Conservation (phyloP, 306 rosid genomes). For the Glycine latifolia region DNA sequence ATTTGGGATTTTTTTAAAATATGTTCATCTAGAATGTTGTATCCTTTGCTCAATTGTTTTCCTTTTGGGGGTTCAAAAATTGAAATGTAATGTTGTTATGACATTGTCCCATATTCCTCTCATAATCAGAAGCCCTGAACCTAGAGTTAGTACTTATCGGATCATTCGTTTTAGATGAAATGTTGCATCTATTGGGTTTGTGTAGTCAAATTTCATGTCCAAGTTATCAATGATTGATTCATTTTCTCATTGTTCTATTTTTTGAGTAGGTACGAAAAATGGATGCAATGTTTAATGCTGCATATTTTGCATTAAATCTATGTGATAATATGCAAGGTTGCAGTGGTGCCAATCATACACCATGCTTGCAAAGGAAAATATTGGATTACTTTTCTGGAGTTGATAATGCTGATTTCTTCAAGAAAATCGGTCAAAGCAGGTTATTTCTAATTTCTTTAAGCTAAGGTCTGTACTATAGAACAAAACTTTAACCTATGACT, state of each 20-base stretch:
- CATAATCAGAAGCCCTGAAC: constrained; percentile 33
- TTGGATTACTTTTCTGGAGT: constrained; percentile 73
- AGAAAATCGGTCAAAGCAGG: constrained; percentile 80
- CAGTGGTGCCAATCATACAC: constrained; percentile 70
- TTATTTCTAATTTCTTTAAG: constrained; percentile 45
- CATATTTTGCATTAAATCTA: constrained; percentile 61
- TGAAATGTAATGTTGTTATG: constrained; percentile 27
- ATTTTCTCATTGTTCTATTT: constrained; percentile 42
- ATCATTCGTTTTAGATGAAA: constrained; percentile 15
- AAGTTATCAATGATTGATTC: constrained; percentile 15
- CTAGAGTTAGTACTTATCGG: background rate
- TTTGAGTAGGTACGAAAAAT: constrained; percentile 76
- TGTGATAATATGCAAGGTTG: constrained; percentile 75
- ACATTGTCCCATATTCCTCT: constrained; percentile 31
- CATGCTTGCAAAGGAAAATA: constrained; percentile 81
- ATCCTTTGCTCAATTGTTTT: constrained; percentile 17
- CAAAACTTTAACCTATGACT: constrained; percentile 18
- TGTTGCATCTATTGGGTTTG: background rate
- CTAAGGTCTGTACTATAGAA: constrained; percentile 24
- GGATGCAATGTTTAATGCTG: constrained; percentile 85
- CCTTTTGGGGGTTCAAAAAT: constrained; percentile 10
- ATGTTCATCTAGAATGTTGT: constrained; percentile 17
- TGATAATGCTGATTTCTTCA: constrained; percentile 57
- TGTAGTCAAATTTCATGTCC: constrained; percentile 2
- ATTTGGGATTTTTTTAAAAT: constrained; percentile 5